phyloP scores from a whole-genome alignment of 2,329 filamentous ascomycete species.

The Colletotrichum paranaense region DNA sequence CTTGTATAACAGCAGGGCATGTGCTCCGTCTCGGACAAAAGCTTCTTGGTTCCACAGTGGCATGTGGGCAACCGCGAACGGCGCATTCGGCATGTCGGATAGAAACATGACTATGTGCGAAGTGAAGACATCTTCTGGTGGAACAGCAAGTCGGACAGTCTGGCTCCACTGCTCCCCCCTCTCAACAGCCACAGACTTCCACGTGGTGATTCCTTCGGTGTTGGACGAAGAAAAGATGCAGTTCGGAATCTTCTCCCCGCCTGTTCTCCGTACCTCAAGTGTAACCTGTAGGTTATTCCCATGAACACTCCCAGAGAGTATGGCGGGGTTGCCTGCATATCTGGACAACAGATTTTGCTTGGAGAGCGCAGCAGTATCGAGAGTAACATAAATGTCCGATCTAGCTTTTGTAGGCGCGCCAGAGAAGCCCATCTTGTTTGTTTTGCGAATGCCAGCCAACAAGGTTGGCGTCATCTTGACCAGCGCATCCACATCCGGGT shows the following conservation, averaged over 20 bases:
- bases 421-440: conserved; percentile 92
- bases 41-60: conserved; percentile 93
- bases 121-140: conserved; percentile 81
- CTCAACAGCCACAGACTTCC: conserved; percentile 86
- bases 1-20: conserved; percentile 85
- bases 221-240: conserved; percentile 92
- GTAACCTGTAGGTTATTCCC: conserved; percentile 87
- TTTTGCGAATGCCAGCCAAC: conserved; percentile 83
- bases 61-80: conserved; percentile 93
- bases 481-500: conserved; percentile 81
- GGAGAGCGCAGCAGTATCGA: conserved; percentile 82
- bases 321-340: conserved; percentile 78
- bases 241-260: conserved; percentile 85
- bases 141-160: conserved; percentile 83
- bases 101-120: conserved; percentile 92
- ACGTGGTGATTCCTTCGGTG: conserved; percentile 80
- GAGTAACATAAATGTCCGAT: conserved; percentile 94
- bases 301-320: conserved; percentile 70
- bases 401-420: conserved; percentile 88
- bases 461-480: conserved; percentile 90
- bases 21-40: conserved; percentile 87
- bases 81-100: conserved; percentile 85
- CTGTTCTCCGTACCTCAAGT: conserved; percentile 83
- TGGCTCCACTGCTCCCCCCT: conserved; percentile 88
- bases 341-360: conserved; percentile 78